Percentiles rank a stretch among this genome's conserved stretches.
Evolutionary conservation across 148 eudicot genomes (phyloP).

Genomic region (Rhododendron ferrugineum): DNA sequence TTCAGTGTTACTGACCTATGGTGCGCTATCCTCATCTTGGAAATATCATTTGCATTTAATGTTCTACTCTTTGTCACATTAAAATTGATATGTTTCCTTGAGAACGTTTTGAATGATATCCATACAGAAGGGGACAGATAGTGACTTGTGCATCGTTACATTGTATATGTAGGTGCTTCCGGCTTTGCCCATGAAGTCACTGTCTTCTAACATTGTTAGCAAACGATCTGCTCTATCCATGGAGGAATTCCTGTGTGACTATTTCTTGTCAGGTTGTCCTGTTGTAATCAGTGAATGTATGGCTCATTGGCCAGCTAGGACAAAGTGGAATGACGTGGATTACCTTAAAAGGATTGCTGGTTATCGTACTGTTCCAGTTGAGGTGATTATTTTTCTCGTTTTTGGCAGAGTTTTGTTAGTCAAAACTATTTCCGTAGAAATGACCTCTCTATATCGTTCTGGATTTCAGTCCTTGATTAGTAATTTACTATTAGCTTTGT

Average conservation of each 20-base stretch:
- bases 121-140: neutral
- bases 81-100: slow-evolving; percentile 1
- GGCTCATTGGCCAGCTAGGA: slow-evolving; percentile 94
- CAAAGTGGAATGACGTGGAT: slow-evolving; percentile 71
- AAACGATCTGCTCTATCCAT: slow-evolving; percentile 58
- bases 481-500: neutral
- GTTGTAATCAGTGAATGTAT: slow-evolving; percentile 80
- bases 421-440: neutral
- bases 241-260: slow-evolving; percentile 77
- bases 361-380: slow-evolving; percentile 91
- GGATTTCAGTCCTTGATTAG: neutral
- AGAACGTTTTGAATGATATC: neutral
- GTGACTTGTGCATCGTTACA: slow-evolving; percentile 1
- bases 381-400: slow-evolving; percentile 56
- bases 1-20: neutral
- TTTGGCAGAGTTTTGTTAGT: neutral
- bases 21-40: neutral
- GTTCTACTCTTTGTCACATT: neutral
- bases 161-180: slow-evolving; percentile 42
- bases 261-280: slow-evolving; percentile 66
- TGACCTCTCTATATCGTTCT: neutral
- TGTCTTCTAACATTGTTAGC: slow-evolving; percentile 51
- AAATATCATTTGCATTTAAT: neutral
- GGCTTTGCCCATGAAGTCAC: slow-evolving; percentile 62
- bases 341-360: slow-evolving; percentile 85